Percentiles rank a stretch among this genome's conserved stretches.
These are phyloP conservation scores for Tolypocladium paradoxum DNA, from an alignment of 2,329 filamentous ascomycete species.

Conservation along the genomic window DNA sequence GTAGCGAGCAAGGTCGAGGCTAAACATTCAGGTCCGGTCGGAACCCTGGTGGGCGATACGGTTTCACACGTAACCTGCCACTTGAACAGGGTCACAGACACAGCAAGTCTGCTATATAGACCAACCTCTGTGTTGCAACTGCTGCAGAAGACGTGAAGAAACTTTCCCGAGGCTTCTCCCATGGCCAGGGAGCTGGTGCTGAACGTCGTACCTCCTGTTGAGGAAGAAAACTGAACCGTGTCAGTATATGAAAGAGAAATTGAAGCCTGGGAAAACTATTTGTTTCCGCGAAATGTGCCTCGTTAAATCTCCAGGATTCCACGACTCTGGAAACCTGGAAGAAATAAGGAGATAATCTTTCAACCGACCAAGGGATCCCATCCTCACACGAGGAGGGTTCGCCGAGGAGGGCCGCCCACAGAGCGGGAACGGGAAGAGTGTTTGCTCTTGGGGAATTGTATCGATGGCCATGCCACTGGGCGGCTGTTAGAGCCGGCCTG, in stretches of 20 bases:
- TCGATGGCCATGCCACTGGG: constrained; percentile 51
- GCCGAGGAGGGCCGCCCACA: constrained; percentile 11
- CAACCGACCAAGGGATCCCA: constrained; percentile 27
- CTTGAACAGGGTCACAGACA: constrained; percentile 43
- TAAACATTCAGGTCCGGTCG: constrained; percentile 38
- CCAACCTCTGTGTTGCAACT: constrained; percentile 36
- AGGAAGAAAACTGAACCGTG: constrained; percentile 26
- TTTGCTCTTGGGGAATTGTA: constrained; percentile 57
- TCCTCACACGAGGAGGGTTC: constrained; percentile 28
- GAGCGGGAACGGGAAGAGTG: constrained; percentile 11
- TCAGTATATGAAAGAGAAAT: constrained; percentile 9
- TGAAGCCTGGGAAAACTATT: not conserved
- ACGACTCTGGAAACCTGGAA: constrained; percentile 36
- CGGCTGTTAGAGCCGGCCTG: constrained; percentile 32
- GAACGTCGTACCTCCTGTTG: constrained; percentile 18
- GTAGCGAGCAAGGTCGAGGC: constrained; percentile 41
- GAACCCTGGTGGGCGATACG: constrained; percentile 13
- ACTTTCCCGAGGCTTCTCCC: constrained; percentile 13
- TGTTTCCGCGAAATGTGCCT: constrained; percentile 29
- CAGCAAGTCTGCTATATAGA: constrained; percentile 31
- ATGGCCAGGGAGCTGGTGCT: constrained; percentile 17
- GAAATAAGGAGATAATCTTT: constrained; percentile 29
- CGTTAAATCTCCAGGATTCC: constrained; percentile 37
- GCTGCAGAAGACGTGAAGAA: constrained; percentile 33
- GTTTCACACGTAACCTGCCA: constrained; percentile 40